These are phyloP conservation scores for Fusarium sp. DNA, from an alignment of 2,329 filamentous ascomycete species.

Conservation along the genomic window DNA sequence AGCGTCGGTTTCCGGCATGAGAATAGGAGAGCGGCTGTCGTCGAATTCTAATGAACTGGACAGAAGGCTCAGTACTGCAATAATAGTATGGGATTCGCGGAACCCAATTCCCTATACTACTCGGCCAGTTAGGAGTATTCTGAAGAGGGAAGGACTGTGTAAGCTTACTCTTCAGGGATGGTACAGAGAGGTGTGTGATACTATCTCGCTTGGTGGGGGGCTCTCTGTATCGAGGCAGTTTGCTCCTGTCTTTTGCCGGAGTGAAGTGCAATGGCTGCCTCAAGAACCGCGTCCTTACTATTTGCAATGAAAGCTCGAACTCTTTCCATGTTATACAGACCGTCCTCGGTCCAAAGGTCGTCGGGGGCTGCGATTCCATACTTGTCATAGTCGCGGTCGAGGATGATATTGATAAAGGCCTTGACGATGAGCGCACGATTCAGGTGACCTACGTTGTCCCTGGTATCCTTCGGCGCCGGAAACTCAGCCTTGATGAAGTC, in stretches of 20 bases:
- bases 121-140: not conserved
- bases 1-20: no score
- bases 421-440: constrained; percentile 51
- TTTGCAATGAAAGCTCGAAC: constrained; percentile 54
- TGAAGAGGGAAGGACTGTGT: not conserved
- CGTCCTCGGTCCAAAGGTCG: constrained; percentile 48
- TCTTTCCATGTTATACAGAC: constrained; percentile 55
- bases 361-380: constrained; percentile 49
- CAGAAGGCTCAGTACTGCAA: no score
- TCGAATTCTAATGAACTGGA: no score
- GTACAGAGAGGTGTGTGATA: not conserved
- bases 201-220: not conserved
- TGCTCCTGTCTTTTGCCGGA: constrained; percentile 11
- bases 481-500: constrained; percentile 54
- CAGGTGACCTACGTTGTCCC: constrained; percentile 38
- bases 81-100: not conserved
- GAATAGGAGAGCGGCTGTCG: no score
- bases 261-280: constrained; percentile 46
- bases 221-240: not conserved
- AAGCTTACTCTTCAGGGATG: not conserved
- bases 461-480: constrained; percentile 39
- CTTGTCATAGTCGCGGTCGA: constrained; percentile 52
- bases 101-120: not conserved
- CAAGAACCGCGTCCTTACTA: constrained; percentile 52
- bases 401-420: constrained; percentile 60